phyloP scores from a whole-genome alignment of 2,329 filamentous ascomycete species.

The Plenodomus lindquistii region DNA sequence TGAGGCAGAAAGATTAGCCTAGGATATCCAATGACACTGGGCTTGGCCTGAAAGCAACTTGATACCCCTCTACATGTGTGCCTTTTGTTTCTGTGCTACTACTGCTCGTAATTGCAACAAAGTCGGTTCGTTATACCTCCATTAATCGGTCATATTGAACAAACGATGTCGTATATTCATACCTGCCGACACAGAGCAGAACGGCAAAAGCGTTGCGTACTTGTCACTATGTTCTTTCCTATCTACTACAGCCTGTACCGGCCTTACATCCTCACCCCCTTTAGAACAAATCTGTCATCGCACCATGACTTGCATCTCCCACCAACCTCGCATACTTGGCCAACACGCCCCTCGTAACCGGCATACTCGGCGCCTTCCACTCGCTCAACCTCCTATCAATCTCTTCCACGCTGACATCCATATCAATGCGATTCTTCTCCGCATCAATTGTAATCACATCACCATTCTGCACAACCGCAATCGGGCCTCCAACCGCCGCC shows the following conservation, averaged over 20 bases:
- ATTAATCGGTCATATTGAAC: no score
- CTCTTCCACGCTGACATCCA: conserved; percentile 74
- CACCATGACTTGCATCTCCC: conserved; percentile 87
- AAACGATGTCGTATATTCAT: no score
- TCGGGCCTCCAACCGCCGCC: conserved; percentile 84
- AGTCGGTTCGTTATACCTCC: neutral
- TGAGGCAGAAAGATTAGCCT: conserved; percentile 37
- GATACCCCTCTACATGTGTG: conserved; percentile 22
- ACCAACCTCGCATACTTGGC: conserved; percentile 90
- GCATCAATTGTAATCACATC: conserved; percentile 88
- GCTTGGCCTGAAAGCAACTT: conserved; percentile 38
- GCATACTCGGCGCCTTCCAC: conserved; percentile 73
- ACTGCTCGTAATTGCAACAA: neutral
- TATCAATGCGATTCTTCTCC: conserved; percentile 70
- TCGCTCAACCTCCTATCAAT: conserved; percentile 63
- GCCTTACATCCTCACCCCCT: neutral
- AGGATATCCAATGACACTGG: conserved; percentile 40
- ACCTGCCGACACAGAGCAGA: no score
- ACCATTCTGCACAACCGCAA: conserved; percentile 78
- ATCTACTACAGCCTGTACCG: no score
- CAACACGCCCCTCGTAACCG: conserved; percentile 79
- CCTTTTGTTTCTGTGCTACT: neutral
- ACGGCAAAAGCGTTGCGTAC: no score
- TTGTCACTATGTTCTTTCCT: no score
- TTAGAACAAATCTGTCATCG: conserved; percentile 78